These are phyloP conservation scores for Panaeolus papilionaceus DNA, from an alignment of 768 basidiomycete species.

Conservation along the genomic window DNA sequence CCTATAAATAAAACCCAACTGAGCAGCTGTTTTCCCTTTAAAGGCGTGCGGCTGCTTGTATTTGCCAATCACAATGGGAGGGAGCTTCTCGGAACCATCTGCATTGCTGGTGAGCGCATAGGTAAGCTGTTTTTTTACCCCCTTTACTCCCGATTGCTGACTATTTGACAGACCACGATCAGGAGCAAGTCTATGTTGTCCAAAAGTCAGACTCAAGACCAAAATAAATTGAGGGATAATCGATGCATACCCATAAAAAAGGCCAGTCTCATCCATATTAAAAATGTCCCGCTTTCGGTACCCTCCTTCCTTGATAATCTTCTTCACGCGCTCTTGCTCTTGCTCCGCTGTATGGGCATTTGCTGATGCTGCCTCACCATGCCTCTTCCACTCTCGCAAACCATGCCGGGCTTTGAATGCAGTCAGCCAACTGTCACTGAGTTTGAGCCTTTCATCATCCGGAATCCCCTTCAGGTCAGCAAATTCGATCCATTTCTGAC, in stretches of 20 bases:
- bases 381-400: slow-evolving; percentile 32
- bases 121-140: slow-evolving; percentile 38
- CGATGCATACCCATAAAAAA: slow-evolving; percentile 39
- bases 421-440: slow-evolving; percentile 43
- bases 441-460: slow-evolving; percentile 35
- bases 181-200: slow-evolving; percentile 36
- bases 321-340: slow-evolving; percentile 32
- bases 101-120: slow-evolving; percentile 41
- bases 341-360: slow-evolving; percentile 27
- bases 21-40: slow-evolving; percentile 32
- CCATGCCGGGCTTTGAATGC: slow-evolving; percentile 31
- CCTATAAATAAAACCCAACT: slow-evolving; percentile 41
- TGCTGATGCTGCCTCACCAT: slow-evolving; percentile 43
- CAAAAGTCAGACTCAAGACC: slow-evolving; percentile 17
- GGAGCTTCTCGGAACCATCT: slow-evolving; percentile 38
- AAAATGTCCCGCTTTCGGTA: slow-evolving; percentile 39
- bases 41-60: slow-evolving; percentile 34
- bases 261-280: slow-evolving; percentile 42
- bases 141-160: slow-evolving; percentile 37
- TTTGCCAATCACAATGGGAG: slow-evolving; percentile 41
- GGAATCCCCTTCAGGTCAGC: slow-evolving; percentile 38
- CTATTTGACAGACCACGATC: slow-evolving; percentile 35
- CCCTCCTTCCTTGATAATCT: slow-evolving; percentile 33
- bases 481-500: slow-evolving; percentile 41
- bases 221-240: neutral